Evolutionary conservation across 2,329 filamentous ascomycete genomes (phyloP).

Genomic region (Fusarium keratoplasticum): DNA sequence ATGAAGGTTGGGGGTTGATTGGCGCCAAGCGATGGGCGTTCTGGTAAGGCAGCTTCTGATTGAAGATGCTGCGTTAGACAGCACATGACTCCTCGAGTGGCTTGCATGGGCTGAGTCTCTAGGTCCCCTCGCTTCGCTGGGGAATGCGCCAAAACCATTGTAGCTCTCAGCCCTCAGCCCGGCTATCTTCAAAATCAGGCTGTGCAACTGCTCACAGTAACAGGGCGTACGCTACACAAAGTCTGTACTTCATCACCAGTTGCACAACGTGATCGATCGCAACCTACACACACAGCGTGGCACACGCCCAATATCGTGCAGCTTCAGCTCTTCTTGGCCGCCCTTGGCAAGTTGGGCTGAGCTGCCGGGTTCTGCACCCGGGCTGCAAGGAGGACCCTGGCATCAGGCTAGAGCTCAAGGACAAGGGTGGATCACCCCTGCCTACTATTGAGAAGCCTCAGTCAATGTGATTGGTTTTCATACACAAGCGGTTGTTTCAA

Average conservation of each 20-base stretch:
- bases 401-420: background rate
- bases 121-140: background rate
- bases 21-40: constrained; percentile 26
- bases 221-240: background rate
- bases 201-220: background rate
- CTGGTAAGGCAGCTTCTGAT: background rate
- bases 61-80: background rate
- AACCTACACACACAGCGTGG: background rate
- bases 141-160: background rate
- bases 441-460: background rate
- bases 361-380: background rate
- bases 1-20: background rate
- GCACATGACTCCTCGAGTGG: background rate
- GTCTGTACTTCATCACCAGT: background rate
- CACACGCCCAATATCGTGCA: background rate
- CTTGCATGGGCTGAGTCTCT: background rate
- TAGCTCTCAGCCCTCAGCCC: background rate
- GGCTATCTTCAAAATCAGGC: background rate
- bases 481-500: background rate
- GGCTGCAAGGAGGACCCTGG: background rate
- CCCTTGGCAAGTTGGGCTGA: background rate
- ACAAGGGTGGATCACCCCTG: background rate
- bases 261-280: background rate
- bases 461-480: background rate
- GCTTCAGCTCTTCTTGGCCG: background rate